Evolutionary conservation across 257 asterid species (phyloP), one percentile per base, ranked within the genome.

Genomic region (Ilex aquifolium): DNA sequence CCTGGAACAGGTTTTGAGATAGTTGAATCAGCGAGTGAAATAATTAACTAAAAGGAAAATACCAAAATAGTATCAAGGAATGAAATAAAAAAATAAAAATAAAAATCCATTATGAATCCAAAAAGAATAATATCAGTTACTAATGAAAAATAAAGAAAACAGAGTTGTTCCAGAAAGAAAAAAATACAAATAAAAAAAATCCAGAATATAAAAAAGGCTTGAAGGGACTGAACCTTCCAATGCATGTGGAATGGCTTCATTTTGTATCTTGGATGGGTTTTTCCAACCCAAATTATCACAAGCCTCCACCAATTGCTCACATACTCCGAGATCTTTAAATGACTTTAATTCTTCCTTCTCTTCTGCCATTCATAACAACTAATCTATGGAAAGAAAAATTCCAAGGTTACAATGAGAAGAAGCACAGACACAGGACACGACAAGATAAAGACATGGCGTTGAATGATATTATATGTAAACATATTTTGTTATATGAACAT

Each of bases 241-340:
- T 1, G 97, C 97, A 46, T 70, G 71, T 32, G 98, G 96, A 52
- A 91, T 86, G 13, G 94, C 76, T 67, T 85, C 88, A 13, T 78
- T 50, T 72, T 89, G 97, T 59, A 89, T 89, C 68, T 71, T 87
- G 11, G 92, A 72, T 6, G 97, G 95, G 44, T 13, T 60, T 77
- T 82, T 85, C 97, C 97, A 90, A 15, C 88, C 90, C 50, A 92
- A 80, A 67, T 58, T 72, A 7, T 83, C 87, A 68, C 99, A 92
- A 1, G 99, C 96, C 61, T 92, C 94, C 0, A 66, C 73, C 61
- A 92, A 53, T 65, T 80, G 79, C 2, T 80, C 80, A 72, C 72
- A 76, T 9, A 92, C 95, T 55, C 99, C 99, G 55, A 92, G 74
- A 63, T 92, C 96, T 64, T 77, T 80, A 79, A 92, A 92, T 10